These are phyloP conservation scores for Coemansia sp. DNA, from an alignment of 192 early-diverging fungal species.

Conservation along the genomic window DNA sequence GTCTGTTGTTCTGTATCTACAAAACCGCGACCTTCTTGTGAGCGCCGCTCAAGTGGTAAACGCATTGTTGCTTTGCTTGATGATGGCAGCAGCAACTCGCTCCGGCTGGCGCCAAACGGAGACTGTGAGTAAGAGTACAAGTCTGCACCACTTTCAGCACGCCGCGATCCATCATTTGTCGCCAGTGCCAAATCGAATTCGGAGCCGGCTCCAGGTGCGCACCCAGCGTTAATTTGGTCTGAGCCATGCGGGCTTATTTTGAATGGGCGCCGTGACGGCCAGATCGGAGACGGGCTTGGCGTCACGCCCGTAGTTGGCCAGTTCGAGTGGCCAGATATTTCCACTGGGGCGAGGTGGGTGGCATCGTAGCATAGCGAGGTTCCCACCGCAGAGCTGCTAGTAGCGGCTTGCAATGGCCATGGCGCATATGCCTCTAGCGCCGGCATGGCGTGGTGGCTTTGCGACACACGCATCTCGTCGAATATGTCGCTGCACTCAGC, in stretches of 20 bases:
- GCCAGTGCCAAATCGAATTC: background rate
- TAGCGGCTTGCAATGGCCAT: background rate
- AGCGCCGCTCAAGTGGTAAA: background rate
- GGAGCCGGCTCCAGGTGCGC: background rate
- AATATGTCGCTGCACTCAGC: slow-evolving; percentile 49
- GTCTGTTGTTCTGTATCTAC: background rate
- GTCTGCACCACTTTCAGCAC: background rate
- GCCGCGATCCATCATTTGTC: background rate
- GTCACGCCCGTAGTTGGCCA: background rate
- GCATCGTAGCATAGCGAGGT: background rate
- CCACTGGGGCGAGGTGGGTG: background rate
- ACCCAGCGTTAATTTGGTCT: background rate
- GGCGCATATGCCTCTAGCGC: background rate
- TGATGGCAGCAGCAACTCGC: background rate
- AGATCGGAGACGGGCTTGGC: background rate
- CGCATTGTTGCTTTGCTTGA: background rate
- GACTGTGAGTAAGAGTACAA: background rate
- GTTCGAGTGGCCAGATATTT: background rate
- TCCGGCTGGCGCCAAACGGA: background rate
- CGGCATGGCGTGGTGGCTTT: background rate
- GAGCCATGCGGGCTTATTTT: background rate
- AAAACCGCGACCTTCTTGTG: background rate
- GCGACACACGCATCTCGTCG: slow-evolving; percentile 15
- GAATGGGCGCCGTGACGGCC: background rate
- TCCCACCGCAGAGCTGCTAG: background rate